These are phyloP conservation scores for Santalum album DNA, from an alignment of 164 flowering plant genomes.

Conservation along the genomic window DNA sequence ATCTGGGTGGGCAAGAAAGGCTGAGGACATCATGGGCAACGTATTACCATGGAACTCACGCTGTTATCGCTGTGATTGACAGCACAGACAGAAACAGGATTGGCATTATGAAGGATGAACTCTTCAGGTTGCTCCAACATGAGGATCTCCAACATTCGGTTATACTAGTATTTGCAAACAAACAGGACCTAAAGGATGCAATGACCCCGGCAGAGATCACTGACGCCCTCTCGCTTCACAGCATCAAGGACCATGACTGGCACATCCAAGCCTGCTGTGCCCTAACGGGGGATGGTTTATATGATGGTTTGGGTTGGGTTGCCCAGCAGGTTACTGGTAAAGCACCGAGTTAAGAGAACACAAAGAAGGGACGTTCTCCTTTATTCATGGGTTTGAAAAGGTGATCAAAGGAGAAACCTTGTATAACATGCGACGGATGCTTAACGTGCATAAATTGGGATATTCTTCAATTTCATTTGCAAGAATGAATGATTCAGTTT, in stretches of 20 bases:
- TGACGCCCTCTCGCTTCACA: not conserved
- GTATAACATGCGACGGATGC: too few relatives aligned
- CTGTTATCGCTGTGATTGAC: slow-evolving; percentile 82
- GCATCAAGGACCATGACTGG: slow-evolving; percentile 4
- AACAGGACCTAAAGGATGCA: slow-evolving; percentile 1
- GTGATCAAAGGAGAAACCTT: too few relatives aligned
- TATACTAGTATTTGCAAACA: not conserved
- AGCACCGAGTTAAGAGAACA: not conserved
- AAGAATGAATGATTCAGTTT: too few relatives aligned
- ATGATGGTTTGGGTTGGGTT: not conserved
- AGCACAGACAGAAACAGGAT: slow-evolving; percentile 90
- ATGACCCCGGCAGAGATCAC: not conserved
- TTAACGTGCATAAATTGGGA: too few relatives aligned
- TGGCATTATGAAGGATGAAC: slow-evolving; percentile 4
- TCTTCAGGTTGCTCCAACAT: not conserved
- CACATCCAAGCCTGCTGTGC: slow-evolving; percentile 4
- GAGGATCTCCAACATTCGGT: not conserved
- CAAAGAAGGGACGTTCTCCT: not conserved
- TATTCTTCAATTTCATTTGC: too few relatives aligned
- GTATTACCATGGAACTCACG: slow-evolving; percentile 90
- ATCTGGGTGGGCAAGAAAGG: slow-evolving; percentile 92
- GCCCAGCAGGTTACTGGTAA: not conserved
- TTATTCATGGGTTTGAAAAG: not conserved
- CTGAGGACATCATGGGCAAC: slow-evolving; percentile 94
- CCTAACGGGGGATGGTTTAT: not conserved